Conservation (phyloP, 179 eudicot genomes). For the Silene coronaria region DNA sequence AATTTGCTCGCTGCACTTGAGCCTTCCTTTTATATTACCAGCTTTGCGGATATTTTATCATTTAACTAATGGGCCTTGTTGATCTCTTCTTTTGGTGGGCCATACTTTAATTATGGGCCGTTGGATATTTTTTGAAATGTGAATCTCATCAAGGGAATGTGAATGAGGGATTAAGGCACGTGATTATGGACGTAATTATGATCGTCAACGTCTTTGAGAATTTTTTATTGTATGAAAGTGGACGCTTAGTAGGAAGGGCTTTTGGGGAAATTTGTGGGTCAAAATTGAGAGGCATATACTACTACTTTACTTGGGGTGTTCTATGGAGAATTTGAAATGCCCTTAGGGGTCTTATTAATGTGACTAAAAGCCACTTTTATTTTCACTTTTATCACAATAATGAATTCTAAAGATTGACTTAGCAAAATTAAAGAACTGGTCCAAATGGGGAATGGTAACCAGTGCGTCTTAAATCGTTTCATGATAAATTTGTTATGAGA, state of each 20-base stretch:
- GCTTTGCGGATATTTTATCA: background rate
- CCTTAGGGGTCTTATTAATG: background rate
- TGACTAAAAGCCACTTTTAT: slow-evolving; percentile 15
- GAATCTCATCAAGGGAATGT: background rate
- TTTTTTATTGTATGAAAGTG: too few relatives aligned
- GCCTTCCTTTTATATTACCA: slow-evolving; percentile 17
- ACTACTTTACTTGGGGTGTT: too few relatives aligned
- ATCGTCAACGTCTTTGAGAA: background rate
- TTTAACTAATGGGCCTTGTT: slow-evolving; percentile 2
- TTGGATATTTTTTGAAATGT: background rate
- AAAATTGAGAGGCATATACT: slow-evolving; percentile 20
- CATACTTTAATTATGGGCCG: background rate
- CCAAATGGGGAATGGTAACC: too few relatives aligned
- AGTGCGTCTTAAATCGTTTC: too few relatives aligned
- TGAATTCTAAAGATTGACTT: background rate
- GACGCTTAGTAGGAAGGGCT: slow-evolving; percentile 2
- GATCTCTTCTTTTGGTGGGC: background rate
- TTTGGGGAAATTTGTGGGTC: slow-evolving; percentile 10
- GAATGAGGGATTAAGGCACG: slow-evolving; percentile 5
- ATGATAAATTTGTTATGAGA: too few relatives aligned
- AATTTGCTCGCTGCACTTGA: background rate
- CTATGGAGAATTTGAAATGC: too few relatives aligned
- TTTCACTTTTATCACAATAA: background rate
- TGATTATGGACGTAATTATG: slow-evolving; percentile 10
- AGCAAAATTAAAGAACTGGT: too few relatives aligned